A percentile compares a stretch with the other conserved stretches of the same genome.
Conservation (phyloP, 2,329 filamentous ascomycete genomes). For the Fusarium buharicum region DNA sequence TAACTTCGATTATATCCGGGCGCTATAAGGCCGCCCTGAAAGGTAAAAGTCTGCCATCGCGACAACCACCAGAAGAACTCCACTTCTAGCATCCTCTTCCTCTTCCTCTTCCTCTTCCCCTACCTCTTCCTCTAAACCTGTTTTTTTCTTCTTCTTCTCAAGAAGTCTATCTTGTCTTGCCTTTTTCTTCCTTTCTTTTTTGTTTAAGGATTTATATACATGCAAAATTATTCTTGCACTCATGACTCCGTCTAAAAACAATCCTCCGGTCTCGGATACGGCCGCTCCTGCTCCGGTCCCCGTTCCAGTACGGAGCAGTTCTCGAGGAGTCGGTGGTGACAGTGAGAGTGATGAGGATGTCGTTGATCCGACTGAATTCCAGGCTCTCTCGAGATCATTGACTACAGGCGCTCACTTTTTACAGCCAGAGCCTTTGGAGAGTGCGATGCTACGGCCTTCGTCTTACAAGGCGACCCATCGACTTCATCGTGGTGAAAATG, state of each 20-base stretch:
- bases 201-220: not conserved
- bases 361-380: slow-evolving; percentile 39
- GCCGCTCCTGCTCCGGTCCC: slow-evolving; percentile 29
- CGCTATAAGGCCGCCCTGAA: slow-evolving; percentile 21
- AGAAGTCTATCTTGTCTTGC: not conserved
- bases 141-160: slow-evolving; percentile 20
- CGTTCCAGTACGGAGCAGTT: slow-evolving; percentile 36
- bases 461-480: slow-evolving; percentile 35
- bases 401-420: slow-evolving; percentile 53
- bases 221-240: not conserved
- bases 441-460: slow-evolving; percentile 52
- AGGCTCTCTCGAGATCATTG: slow-evolving; percentile 53
- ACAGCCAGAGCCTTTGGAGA: slow-evolving; percentile 55
- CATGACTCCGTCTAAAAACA: slow-evolving; percentile 24
- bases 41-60: slow-evolving; percentile 44
- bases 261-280: slow-evolving; percentile 10
- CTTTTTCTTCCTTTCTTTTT: not conserved
- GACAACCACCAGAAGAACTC: slow-evolving; percentile 38
- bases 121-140: slow-evolving; percentile 7
- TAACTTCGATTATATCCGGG: not conserved
- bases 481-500: slow-evolving; percentile 12
- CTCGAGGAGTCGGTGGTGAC: slow-evolving; percentile 5
- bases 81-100: slow-evolving; percentile 17
- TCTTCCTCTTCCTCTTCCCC: not conserved
- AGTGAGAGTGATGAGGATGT: slow-evolving; percentile 25